Conservation (phyloP, 257 asterid genomes). For the Leonotis leonurus region DNA sequence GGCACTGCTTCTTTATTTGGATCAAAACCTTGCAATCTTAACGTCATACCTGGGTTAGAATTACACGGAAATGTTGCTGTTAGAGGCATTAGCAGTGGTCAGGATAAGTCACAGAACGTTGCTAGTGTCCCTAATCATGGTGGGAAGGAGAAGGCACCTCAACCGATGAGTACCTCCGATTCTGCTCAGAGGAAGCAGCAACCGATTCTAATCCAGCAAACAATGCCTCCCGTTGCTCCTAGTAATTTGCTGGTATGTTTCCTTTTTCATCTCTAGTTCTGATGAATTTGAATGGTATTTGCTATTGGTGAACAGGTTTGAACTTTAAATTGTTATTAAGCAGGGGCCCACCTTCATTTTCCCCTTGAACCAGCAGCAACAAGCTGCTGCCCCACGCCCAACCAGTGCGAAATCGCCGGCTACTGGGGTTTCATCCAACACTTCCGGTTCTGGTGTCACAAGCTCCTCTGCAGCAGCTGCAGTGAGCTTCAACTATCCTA, state of each 20-base stretch:
- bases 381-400: slow-evolving; percentile 51
- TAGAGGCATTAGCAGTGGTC: slow-evolving; percentile 28
- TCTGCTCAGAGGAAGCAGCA: slow-evolving; percentile 73
- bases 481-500: slow-evolving; percentile 81
- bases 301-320: not conserved
- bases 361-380: slow-evolving; percentile 93
- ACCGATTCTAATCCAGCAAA: slow-evolving; percentile 69
- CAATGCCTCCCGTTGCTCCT: slow-evolving; percentile 73
- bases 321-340: slow-evolving; percentile 7
- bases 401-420: slow-evolving; percentile 25
- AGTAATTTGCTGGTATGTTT: slow-evolving; percentile 57
- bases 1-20: slow-evolving; percentile 61
- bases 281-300: not conserved
- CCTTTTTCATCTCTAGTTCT: not conserved
- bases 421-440: slow-evolving; percentile 24
- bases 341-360: slow-evolving; percentile 84
- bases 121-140: slow-evolving; percentile 33
- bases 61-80: slow-evolving; percentile 38
- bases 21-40: slow-evolving; percentile 50
- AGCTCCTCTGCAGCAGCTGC: slow-evolving; percentile 42
- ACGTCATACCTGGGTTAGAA: slow-evolving; percentile 47
- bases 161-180: slow-evolving; percentile 37
- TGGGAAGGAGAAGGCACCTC: slow-evolving; percentile 60
- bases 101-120: slow-evolving; percentile 48
- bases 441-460: slow-evolving; percentile 28